Conservation (phyloP, 495 filamentous ascomycete species). For the Daldinia grandis region DNA sequence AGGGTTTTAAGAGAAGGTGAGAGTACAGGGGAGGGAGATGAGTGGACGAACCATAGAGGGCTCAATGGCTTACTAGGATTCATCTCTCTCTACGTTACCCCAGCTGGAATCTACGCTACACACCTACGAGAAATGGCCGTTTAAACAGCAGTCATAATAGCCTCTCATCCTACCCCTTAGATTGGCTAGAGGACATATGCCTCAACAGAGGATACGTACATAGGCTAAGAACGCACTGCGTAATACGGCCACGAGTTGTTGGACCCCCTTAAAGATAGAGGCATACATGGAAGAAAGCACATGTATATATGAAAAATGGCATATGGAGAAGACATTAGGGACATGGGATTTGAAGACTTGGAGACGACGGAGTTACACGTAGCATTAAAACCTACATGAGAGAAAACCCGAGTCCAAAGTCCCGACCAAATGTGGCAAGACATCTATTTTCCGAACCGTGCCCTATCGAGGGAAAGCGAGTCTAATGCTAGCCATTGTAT, state of each 20-base stretch:
- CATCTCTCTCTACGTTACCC: not conserved
- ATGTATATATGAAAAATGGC: not conserved
- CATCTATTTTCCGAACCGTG: slow-evolving; percentile 33
- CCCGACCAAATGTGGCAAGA: slow-evolving; percentile 9
- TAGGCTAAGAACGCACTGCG: not conserved
- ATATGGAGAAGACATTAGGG: not conserved
- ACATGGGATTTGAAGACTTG: not conserved
- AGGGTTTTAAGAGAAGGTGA: not conserved
- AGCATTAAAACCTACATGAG: not conserved
- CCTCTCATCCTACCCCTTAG: not conserved
- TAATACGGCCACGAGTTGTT: not conserved
- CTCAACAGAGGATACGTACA: not conserved
- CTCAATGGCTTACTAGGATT: not conserved
- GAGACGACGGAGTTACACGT: not conserved
- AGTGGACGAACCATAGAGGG: not conserved
- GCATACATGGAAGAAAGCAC: not conserved
- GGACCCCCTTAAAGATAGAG: not conserved
- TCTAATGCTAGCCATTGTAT: slow-evolving; percentile 34
- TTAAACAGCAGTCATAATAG: not conserved
- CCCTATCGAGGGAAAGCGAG: slow-evolving; percentile 33
- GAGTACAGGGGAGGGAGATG: not conserved
- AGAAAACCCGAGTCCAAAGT: not conserved
- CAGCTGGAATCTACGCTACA: not conserved
- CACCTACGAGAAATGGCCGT: not conserved
- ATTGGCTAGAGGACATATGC: not conserved